Base-by-base conservation (phyloP, 176 grass and related monocot genomes). In the Calamus simplicifolius region DNA sequence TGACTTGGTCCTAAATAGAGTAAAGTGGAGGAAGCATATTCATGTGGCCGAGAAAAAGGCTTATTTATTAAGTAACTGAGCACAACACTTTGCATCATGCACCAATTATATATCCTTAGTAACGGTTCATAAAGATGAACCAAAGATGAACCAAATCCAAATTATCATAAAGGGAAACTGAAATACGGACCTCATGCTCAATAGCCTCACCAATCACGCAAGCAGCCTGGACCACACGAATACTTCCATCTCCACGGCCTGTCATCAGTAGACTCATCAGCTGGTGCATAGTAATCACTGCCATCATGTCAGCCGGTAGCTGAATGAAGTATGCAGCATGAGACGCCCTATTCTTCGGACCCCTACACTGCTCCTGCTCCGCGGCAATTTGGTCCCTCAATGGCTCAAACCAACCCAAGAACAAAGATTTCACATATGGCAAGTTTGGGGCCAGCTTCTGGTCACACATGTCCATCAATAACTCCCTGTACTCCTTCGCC, bases 201-300 rank as follows among this genome's bases (percentile, higher is more conserved):
- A 97, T 75, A 16, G 87, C 77, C 72, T 97, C 93, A 5, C 93
- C 84, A 26, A 97, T 61, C 50, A 62, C 61, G 18, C 65, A 73
- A 0, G 84, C 84, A 26, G 84, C 93, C 57, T 82, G 83, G 31
- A 88, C 80, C 21, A 97, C 84, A 6, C 80, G 84, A 10, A 88
- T 81, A 3, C 78, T 85, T 15, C 83, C 87, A 18, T 97, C 84
- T 4, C 72, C 62, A 16, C 26, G 68, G 15, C 93, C 84, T 0
- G 61, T 84, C 92, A 97, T 97, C 28, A 97, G 79, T 50, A 97
- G 74, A 10, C 92, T 85, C 92, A 97, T 97, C 71, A 91, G 57
- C 57, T 97, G 91, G 76, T 97, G 92, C 92, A 97, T 97, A 26
- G 92, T 91, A 59, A 97, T 97, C 27, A 97, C 84, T 2, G 92